A percentile compares a stretch with the other conserved stretches of the same genome.
These are phyloP conservation scores for Cordyceps fumosorosea DNA, from an alignment of 2,329 filamentous ascomycete species.

Conservation along the genomic window DNA sequence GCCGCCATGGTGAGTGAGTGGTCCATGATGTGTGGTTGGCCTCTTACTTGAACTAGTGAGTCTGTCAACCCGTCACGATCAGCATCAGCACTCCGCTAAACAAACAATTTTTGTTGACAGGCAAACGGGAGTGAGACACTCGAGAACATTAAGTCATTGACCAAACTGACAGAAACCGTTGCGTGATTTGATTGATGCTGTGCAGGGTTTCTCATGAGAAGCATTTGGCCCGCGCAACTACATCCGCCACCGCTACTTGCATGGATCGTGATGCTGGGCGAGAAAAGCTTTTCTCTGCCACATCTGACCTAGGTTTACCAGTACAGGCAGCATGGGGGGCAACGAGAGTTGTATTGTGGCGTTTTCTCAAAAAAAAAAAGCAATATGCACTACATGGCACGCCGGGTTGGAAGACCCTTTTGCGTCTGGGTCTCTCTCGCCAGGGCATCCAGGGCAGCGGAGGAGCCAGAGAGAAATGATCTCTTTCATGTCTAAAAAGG, in stretches of 20 bases:
- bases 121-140: not conserved
- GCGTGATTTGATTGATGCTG: not conserved
- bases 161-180: not conserved
- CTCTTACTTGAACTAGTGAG: not conserved
- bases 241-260: not conserved
- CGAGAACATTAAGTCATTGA: not conserved
- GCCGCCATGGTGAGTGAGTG: not conserved
- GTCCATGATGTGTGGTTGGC: not conserved
- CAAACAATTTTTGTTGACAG: not conserved
- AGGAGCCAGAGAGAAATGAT: not conserved
- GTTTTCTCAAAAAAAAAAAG: not conserved
- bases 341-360: conserved; percentile 1
- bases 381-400: not conserved
- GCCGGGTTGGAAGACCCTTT: not conserved
- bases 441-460: not conserved
- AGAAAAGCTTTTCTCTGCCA: too few relatives aligned
- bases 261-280: too few relatives aligned
- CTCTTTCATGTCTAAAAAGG: not conserved
- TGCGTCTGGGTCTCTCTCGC: not conserved
- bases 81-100: not conserved
- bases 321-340: not conserved
- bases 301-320: too few relatives aligned
- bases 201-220: not conserved
- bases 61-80: not conserved
- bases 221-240: not conserved